These are phyloP conservation scores for Cercophora scortea DNA, from an alignment of 495 filamentous ascomycete genomes.

Conservation along the genomic window DNA sequence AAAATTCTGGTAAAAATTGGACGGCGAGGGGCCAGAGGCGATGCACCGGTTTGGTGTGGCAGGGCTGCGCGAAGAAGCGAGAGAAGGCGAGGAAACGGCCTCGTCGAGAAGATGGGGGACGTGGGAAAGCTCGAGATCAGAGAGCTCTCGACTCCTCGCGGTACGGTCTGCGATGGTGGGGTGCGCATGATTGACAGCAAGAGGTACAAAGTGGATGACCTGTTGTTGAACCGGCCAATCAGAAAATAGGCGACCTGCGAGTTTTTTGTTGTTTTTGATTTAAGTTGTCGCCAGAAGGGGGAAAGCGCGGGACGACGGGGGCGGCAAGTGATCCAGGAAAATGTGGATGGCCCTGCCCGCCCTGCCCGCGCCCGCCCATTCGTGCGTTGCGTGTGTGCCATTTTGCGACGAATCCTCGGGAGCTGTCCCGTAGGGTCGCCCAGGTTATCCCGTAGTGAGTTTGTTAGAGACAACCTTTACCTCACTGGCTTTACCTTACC, in stretches of 20 bases:
- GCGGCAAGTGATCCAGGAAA: constrained; percentile 23
- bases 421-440: too few species aligned
- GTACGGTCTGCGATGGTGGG: constrained; percentile 15
- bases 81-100: constrained; percentile 29
- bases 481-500: too few species aligned
- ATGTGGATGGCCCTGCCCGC: constrained; percentile 2
- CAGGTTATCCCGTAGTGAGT: too few species aligned
- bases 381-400: too few species aligned
- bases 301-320: constrained; percentile 16
- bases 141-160: constrained; percentile 7
- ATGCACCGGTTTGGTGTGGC: constrained; percentile 1
- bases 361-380: too few species aligned
- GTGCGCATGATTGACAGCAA: constrained; percentile 29
- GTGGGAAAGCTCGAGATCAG: constrained; percentile 30
- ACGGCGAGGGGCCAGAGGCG: neutral
- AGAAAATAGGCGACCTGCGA: constrained; percentile 27
- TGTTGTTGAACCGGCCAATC: constrained; percentile 34
- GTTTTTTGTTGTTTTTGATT: constrained; percentile 20
- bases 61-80: constrained; percentile 20
- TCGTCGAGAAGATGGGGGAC: constrained; percentile 18
- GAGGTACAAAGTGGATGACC: constrained; percentile 30
- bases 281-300: constrained; percentile 20
- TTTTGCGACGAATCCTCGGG: too few species aligned
- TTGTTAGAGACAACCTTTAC: too few species aligned
- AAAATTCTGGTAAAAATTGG: constrained; percentile 18